Percentiles rank a stretch among this genome's conserved stretches.
Evolutionary conservation across 2,329 filamentous ascomycete species (phyloP).

Genomic region (Fusarium goolgardi): DNA sequence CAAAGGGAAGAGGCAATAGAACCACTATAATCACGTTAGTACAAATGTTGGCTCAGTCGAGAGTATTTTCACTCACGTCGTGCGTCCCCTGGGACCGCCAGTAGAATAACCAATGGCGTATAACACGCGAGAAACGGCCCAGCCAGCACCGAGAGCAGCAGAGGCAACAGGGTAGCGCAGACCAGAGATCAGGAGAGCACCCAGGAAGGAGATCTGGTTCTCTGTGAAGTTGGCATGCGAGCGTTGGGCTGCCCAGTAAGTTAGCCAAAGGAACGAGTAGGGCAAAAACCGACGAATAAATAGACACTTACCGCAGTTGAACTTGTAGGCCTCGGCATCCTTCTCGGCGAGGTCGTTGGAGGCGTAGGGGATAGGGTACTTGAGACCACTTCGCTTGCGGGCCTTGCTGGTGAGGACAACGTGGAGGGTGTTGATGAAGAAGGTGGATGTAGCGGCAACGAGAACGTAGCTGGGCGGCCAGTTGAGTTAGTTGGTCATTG

Average conservation of each 20-base stretch:
- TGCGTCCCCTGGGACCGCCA: constrained; percentile 60
- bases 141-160: constrained; percentile 62
- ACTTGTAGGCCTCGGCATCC: constrained; percentile 64
- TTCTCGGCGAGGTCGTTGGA: constrained; percentile 64
- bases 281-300: neutral
- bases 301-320: constrained; percentile 68
- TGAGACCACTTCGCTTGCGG: constrained; percentile 65
- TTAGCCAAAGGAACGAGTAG: constrained; percentile 15
- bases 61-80: constrained; percentile 48
- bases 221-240: constrained; percentile 73
- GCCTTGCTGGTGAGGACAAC: constrained; percentile 57
- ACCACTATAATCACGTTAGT: constrained; percentile 51
- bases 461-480: constrained; percentile 68
- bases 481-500: constrained; percentile 6
- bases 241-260: constrained; percentile 60
- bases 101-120: constrained; percentile 68
- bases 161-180: constrained; percentile 64
- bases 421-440: constrained; percentile 69
- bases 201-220: constrained; percentile 66
- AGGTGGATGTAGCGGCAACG: constrained; percentile 65
- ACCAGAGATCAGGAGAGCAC: constrained; percentile 66
- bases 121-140: constrained; percentile 63
- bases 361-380: constrained; percentile 70
- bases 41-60: neutral
- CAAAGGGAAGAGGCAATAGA: constrained; percentile 50